Conservation (phyloP, 495 filamentous ascomycete genomes). For the Hypoxylon fuscum region DNA sequence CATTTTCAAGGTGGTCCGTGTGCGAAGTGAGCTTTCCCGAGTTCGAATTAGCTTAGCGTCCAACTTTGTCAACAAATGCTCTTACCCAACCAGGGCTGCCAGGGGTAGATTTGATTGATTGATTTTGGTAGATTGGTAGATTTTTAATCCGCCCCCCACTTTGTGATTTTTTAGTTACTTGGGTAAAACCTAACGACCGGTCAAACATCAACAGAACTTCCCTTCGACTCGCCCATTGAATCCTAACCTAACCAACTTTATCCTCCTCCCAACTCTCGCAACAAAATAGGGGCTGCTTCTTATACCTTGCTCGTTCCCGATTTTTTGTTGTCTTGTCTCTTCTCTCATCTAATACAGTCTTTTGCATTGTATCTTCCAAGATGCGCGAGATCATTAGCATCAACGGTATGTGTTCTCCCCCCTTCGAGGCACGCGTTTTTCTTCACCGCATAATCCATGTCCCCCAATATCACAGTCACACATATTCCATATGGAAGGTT, state of each 20-base stretch:
- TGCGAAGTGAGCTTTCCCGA: no score
- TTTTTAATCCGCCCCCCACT: slow-evolving; percentile 48
- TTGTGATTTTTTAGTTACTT: slow-evolving; percentile 31
- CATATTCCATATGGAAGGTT: slow-evolving; percentile 22
- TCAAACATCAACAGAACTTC: slow-evolving; percentile 45
- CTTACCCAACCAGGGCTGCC: slow-evolving; percentile 25
- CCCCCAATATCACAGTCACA: slow-evolving; percentile 15
- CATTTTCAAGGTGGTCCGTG: slow-evolving; percentile 33
- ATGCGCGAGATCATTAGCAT: slow-evolving; percentile 99
- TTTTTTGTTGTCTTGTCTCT: slow-evolving; percentile 19
- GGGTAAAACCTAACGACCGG: slow-evolving; percentile 42
- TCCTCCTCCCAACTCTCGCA: slow-evolving; percentile 23
- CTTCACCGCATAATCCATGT: slow-evolving; percentile 50
- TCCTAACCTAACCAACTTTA: slow-evolving; percentile 37
- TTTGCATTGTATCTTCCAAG: slow-evolving; percentile 54
- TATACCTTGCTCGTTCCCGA: slow-evolving; percentile 33
- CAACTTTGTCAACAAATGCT: slow-evolving; percentile 35
- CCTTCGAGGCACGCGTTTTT: slow-evolving; percentile 47
- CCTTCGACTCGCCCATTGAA: slow-evolving; percentile 39
- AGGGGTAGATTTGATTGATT: no score
- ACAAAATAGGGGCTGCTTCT: slow-evolving; percentile 27
- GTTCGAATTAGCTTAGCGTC: slow-evolving; percentile 26
- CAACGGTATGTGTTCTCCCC: slow-evolving; percentile 78
- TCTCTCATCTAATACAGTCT: slow-evolving; percentile 26
- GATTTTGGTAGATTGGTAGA: no score